Base-by-base conservation (phyloP, 495 filamentous ascomycete species). In the Penicillium subrubescens region DNA sequence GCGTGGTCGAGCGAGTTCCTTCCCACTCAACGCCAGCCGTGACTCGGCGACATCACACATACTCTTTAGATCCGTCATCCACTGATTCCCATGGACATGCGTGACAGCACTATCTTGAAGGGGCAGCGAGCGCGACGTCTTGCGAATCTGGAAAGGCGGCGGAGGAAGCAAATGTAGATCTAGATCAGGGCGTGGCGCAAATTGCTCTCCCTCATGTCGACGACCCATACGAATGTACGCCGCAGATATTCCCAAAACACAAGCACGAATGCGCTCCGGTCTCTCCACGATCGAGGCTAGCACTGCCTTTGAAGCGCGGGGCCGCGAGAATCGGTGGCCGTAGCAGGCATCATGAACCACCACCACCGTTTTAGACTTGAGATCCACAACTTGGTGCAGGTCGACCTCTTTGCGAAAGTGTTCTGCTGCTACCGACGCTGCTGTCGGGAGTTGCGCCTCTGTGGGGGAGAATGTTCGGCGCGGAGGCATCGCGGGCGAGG, bases 321-420 rank as follows among this genome's bases (percentile, higher is more conserved):
- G 92, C 25, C 95, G 85, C 14, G 92, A 90, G 71, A 85, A 98
- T 1, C 91, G 88, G 74, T 99, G 95, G 12, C 92, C 93, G 68
- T 97, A 99, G 78, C 94, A 96, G 56, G 89, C 88, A 75, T 99
- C 96, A 62, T 98, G 92, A 5, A 98, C 71, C 34, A 99, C 84
- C 11, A 97, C 93, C 2, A 94, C 74, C 0, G 92, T 92, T 68
- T 91, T 87, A 25, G 90, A 77, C 11, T 76, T 69, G 12, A 82
- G 69, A 44, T 84, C 80, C 8, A 75, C 73, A 27, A 79, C 76
- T 50, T 88, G 81, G 66, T 94, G 89, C 17, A 83, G 66, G 5
- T 84, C 83, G 1, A 95, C 72, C 70, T 96, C 92, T 65, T 83
- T 85, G 55, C 82, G 77, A 73, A 97, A 90, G 71, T 89, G 84